These are phyloP conservation scores for Neofusicoccum parvum DNA, from an alignment of 2,329 filamentous ascomycete genomes.

Conservation along the genomic window DNA sequence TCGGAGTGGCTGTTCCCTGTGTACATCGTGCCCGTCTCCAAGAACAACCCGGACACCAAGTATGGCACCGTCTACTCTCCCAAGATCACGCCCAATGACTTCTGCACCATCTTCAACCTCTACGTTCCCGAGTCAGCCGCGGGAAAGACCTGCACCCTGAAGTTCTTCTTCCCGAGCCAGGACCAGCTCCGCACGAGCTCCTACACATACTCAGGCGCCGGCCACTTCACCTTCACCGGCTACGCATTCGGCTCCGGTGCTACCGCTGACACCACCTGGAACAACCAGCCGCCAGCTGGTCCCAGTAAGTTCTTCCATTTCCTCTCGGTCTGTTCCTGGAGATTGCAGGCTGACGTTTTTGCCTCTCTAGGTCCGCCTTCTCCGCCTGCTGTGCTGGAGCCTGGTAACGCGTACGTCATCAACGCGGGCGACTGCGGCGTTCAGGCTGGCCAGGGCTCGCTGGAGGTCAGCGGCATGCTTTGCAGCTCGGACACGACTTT, in stretches of 20 bases:
- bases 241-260: slow-evolving; percentile 26
- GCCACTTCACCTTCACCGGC: slow-evolving; percentile 28
- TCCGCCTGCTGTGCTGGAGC: slow-evolving; percentile 25
- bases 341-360: not conserved
- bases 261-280: slow-evolving; percentile 25
- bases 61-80: slow-evolving; percentile 13
- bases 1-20: slow-evolving; percentile 22
- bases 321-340: not conserved
- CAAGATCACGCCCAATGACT: no score
- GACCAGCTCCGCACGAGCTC: slow-evolving; percentile 23
- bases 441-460: slow-evolving; percentile 22
- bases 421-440: slow-evolving; percentile 26
- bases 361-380: slow-evolving; percentile 22
- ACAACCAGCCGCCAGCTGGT: slow-evolving; percentile 26
- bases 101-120: slow-evolving; percentile 27
- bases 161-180: slow-evolving; percentile 24
- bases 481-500: slow-evolving; percentile 28
- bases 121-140: slow-evolving; percentile 24
- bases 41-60: slow-evolving; percentile 24
- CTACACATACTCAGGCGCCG: slow-evolving; percentile 23
- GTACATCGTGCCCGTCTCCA: slow-evolving; percentile 24
- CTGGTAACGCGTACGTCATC: slow-evolving; percentile 27
- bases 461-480: slow-evolving; percentile 26
- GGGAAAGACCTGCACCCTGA: slow-evolving; percentile 26
- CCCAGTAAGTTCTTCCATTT: slow-evolving; percentile 20